Base-by-base conservation (phyloP, 805 yeast species). In the Barnettozyma sp. region DNA sequence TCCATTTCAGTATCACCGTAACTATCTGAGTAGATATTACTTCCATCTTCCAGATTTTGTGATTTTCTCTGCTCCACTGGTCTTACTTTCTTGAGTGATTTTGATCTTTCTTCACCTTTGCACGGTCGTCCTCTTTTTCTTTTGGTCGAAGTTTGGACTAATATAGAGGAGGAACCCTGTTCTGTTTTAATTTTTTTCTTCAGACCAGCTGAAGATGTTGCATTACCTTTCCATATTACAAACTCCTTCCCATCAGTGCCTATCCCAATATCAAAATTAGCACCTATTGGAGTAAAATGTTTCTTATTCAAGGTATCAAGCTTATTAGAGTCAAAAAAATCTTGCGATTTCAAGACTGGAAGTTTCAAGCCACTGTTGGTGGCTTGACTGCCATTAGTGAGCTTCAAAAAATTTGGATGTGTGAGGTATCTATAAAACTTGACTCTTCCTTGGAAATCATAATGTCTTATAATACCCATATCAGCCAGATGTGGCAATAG, bases 361-460 rank as follows among this genome's bases (percentile, higher is more conserved):
- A 58, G 52, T 4, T 41, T 24, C 3, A 62, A 61, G 46, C 67
- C 59, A 53, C 2, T 38, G 33, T 3, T 50, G 43, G 12, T 48
- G 43, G 16, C n/a, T n/a, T n/a, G n/a, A n/a, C n/a, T n/a, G n/a
- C n/a, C n/a, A n/a, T 58, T 58, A 0, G 62, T 53, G 12, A 62
- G 52, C 15, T 46, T 50, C 13, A 59, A 39, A 37, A 65, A 69
- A 29, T 65, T 59, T 4, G 58, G 51, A 30, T 67, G 66, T 0
- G 78, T 65, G 42, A 77, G 66, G 46, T 82, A 77, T 26, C 94
- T 64, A 55, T 73, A 83, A 45, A 76, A 82, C 49, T 83, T 81
- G 39, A 70, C 66, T 44, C 86, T 76, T 0, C 94, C 94, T 40
- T 75, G 77, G 45, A 76, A 76, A 50, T 83, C 94, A 40, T 75